Base-by-base conservation (phyloP, 2,329 filamentous ascomycete genomes). In the Fusarium camptoceras region DNA sequence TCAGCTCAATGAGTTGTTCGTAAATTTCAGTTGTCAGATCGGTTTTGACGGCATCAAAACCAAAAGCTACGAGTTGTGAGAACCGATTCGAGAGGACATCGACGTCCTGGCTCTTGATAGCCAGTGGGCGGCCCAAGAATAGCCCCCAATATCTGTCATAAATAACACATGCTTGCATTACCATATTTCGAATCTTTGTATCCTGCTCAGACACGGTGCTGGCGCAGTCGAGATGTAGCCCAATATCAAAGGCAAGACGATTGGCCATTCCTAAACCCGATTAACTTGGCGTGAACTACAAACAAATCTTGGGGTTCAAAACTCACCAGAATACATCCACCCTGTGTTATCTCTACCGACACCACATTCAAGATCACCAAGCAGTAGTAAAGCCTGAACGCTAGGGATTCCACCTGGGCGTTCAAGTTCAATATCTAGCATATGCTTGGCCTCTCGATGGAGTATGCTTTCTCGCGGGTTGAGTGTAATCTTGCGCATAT, bases 61-160 rank as follows among this genome's bases (percentile, higher is more conserved):
- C 30, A 76, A 77, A 49, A 14, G 83, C 80, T 4, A 78, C 77
- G 2, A 85, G 77, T 39, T 80, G 77, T 11, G 83, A 81, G 59
- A 85, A 83, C 6, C 81, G 79, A 64, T 81, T 83, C 1, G 84
- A 80, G 5, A 86, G 72, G 24, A 83, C 75, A 64, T 86, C 82
- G 11, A 87, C 79, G 62, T 87, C 85, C 48, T 84, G 79, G 50
- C 78, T 82, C 73, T 87, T 87, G 78, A 87, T 87, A 54, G 83
- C 82, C 2, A 85, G 83, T 2, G 86, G 85, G 14, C 86, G 79
- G 12, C 85, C 85, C 9, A 87, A 78, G 69, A 86, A 85, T n/a
- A 87, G 76, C 1, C 85, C 83, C 85, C 85, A 87, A 66, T 86
- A 85, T 72, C 84, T 83, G 76, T 87, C 85, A 60, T 85, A 85